Conservation (phyloP, 2,329 filamentous ascomycete species). For the Alternaria sp. region DNA sequence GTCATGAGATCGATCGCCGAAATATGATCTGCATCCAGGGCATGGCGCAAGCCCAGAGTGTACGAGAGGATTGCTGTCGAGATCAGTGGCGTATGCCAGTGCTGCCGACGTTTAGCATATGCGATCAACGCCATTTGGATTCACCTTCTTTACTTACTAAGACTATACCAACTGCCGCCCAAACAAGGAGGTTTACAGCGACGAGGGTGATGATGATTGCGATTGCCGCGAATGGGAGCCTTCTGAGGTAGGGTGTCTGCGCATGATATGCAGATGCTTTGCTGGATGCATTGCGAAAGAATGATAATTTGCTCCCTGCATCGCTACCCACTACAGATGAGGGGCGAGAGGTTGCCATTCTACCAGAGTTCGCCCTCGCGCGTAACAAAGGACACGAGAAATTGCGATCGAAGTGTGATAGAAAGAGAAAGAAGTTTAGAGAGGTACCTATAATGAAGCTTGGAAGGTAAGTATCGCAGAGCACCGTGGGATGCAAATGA, state of each 20-base stretch:
- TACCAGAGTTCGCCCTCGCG: not conserved
- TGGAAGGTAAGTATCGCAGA: not conserved
- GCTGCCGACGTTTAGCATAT: slow-evolving; percentile 21
- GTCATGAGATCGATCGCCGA: slow-evolving; percentile 95
- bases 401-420: not conserved
- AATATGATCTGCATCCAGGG: slow-evolving; percentile 96
- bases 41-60: slow-evolving; percentile 87
- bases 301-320: slow-evolving; percentile 22
- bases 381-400: not conserved
- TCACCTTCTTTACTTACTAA: slow-evolving; percentile 50
- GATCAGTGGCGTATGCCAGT: slow-evolving; percentile 64
- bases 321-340: slow-evolving; percentile 14
- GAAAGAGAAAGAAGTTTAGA: not conserved
- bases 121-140: not conserved
- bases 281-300: slow-evolving; percentile 30
- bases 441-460: not conserved
- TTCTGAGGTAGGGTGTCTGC: slow-evolving; percentile 61
- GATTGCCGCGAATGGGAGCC: slow-evolving; percentile 63
- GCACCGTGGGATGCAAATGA: slow-evolving; percentile 20
- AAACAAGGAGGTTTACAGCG: slow-evolving; percentile 62
- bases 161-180: slow-evolving; percentile 64
- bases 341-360: slow-evolving; percentile 21
- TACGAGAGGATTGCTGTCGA: slow-evolving; percentile 85
- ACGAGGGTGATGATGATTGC: slow-evolving; percentile 63
- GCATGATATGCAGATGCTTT: slow-evolving; percentile 57